These are phyloP conservation scores for Polytrichum commune DNA, from an alignment of 225 moss, liverwort and hornwort species.

Conservation along the genomic window DNA sequence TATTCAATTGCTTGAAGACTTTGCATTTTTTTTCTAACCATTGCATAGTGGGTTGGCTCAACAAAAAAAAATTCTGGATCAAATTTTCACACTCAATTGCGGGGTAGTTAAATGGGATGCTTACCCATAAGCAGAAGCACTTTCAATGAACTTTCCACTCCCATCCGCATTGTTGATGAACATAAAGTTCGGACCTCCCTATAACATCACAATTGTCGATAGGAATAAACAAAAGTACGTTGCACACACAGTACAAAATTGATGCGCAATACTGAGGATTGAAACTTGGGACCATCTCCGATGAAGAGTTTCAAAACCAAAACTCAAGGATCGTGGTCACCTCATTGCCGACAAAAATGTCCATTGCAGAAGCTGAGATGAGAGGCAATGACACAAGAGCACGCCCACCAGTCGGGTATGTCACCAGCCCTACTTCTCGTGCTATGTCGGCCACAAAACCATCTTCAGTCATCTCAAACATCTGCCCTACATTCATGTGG, in stretches of 20 bases:
- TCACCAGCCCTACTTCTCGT: slow-evolving; percentile 57
- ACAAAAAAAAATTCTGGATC: too few species aligned
- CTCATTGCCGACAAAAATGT: slow-evolving; percentile 98
- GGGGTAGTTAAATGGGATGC: too few species aligned
- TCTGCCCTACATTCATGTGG: slow-evolving; percentile 49
- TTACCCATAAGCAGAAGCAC: slow-evolving; percentile 82
- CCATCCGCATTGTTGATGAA: slow-evolving; percentile 66
- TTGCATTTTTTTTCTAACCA: too few species aligned
- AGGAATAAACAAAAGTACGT: background rate
- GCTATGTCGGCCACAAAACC: slow-evolving; percentile 83
- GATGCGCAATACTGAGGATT: too few species aligned
- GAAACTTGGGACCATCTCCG: too few species aligned
- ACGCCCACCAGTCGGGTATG: slow-evolving; percentile 85
- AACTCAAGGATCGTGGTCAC: slow-evolving; percentile 16
- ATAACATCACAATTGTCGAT: slow-evolving; percentile 4
- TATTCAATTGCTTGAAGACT: too few species aligned
- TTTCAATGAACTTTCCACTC: slow-evolving; percentile 66
- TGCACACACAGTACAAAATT: too few species aligned
- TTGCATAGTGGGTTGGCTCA: too few species aligned
- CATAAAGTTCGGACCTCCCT: slow-evolving; percentile 88
- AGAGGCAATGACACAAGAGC: slow-evolving; percentile 85
- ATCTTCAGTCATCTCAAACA: slow-evolving; percentile 85
- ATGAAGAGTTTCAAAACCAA: too few species aligned
- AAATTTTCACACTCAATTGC: too few species aligned
- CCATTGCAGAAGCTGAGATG: slow-evolving; percentile 72